A percentile compares a stretch with the other conserved stretches of the same genome.
Conservation (phyloP, 1,284 basidiomycete genomes). For the Ceratobasidium sp. region DNA sequence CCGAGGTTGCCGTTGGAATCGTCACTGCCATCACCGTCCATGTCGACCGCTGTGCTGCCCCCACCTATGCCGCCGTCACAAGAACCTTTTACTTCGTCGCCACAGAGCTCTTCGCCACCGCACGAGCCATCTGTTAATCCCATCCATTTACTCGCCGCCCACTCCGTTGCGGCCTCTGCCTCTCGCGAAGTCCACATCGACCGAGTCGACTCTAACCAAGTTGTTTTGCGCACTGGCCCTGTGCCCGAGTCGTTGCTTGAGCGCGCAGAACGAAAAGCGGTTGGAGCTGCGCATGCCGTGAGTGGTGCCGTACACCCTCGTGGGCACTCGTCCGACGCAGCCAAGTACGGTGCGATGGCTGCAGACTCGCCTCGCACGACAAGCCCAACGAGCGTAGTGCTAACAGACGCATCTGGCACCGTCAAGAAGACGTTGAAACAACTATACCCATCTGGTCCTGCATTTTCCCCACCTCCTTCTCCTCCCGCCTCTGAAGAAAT, state of each 20-base stretch:
- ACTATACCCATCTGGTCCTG: constrained; percentile 30
- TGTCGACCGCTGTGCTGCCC: constrained; percentile 31
- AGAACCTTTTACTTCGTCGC: neutral
- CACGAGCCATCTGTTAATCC: constrained; percentile 25
- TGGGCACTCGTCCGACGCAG: constrained; percentile 29
- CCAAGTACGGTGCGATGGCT: constrained; percentile 40
- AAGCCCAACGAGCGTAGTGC: constrained; percentile 23
- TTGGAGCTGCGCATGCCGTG: constrained; percentile 5
- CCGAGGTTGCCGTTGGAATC: constrained; percentile 10
- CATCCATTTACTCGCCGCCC: constrained; percentile 27
- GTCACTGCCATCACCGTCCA: constrained; percentile 22
- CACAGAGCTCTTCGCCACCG: neutral
- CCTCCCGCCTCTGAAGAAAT: constrained; percentile 35
- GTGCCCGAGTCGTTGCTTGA: constrained; percentile 16
- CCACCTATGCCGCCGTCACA: neutral
- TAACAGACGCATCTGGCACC: constrained; percentile 24
- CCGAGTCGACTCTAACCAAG: constrained; percentile 21
- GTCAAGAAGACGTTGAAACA: constrained; percentile 36
- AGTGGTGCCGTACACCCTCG: constrained; percentile 11
- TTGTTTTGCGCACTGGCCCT: constrained; percentile 35
- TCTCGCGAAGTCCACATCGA: constrained; percentile 41
- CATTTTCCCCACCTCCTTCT: constrained; percentile 33
- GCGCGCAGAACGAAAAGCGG: constrained; percentile 24
- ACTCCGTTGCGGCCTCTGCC: constrained; percentile 13
- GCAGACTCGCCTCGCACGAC: constrained; percentile 6